Conservation (phyloP, 1,284 basidiomycete genomes). For the Ustilago shanxiensis region DNA sequence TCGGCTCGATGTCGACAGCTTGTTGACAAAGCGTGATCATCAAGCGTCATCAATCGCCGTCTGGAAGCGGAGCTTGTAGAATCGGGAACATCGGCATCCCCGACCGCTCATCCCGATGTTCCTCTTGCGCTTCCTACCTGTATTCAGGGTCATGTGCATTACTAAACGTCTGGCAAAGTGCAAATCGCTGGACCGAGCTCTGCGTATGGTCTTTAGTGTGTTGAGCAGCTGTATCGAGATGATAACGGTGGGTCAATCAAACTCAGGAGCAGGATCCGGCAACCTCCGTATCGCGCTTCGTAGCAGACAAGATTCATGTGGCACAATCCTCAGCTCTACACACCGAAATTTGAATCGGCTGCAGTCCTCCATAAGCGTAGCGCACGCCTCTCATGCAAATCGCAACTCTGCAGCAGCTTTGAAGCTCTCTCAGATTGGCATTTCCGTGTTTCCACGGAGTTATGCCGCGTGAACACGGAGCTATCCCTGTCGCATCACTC, state of each 20-base stretch:
- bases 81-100: not conserved
- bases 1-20: not conserved
- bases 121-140: not conserved
- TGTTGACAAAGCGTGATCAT: not conserved
- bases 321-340: too few species aligned
- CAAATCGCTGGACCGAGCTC: not conserved
- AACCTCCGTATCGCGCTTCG: too few species aligned
- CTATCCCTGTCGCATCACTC: too few species aligned
- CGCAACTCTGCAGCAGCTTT: not conserved
- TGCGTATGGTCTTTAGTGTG: not conserved
- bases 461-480: too few species aligned
- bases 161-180: too few species aligned
- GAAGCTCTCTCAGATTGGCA: not conserved
- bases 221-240: too few species aligned
- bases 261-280: too few species aligned
- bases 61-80: not conserved
- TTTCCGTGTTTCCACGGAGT: not conserved
- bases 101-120: conserved; percentile 1
- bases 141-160: not conserved
- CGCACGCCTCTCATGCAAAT: too few species aligned
- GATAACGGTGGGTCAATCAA: too few species aligned
- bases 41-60: not conserved
- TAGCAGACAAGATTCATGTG: too few species aligned
- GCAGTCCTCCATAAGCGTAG: too few species aligned
- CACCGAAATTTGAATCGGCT: too few species aligned